Evolutionary conservation across 1,284 basidiomycete genomes (phyloP).

Genomic region (Ganoderma meredithae): DNA sequence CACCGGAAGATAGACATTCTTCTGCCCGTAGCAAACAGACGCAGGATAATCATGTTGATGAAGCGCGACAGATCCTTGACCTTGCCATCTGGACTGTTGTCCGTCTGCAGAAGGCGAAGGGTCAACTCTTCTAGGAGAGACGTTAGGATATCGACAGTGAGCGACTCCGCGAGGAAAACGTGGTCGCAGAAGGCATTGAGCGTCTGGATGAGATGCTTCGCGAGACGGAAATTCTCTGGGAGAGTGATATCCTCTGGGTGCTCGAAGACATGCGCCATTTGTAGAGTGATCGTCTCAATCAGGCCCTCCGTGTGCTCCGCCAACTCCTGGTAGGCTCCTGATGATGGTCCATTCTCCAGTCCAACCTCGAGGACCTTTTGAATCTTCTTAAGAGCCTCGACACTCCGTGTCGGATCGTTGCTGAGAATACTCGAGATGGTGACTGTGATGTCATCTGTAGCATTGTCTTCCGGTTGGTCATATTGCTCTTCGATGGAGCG

Average conservation of each 20-base stretch:
- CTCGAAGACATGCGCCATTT: conserved; percentile 91
- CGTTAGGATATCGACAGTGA: conserved; percentile 82
- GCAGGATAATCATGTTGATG: conserved; percentile 97
- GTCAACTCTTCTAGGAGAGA: conserved; percentile 89
- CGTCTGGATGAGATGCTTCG: conserved; percentile 96
- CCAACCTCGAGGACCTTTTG: conserved; percentile 82
- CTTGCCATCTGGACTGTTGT: conserved; percentile 78
- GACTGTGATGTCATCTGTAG: conserved; percentile 70
- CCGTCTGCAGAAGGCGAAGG: conserved; percentile 88
- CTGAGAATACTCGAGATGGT: conserved; percentile 86
- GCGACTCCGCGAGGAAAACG: conserved; percentile 78
- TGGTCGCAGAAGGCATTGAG: conserved; percentile 93
- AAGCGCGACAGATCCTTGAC: conserved; percentile 92
- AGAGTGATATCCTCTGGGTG: conserved; percentile 75
- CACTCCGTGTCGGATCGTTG: conserved; percentile 84
- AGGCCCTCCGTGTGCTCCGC: conserved; percentile 88
- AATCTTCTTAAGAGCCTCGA: conserved; percentile 94
- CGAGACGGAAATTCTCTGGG: conserved; percentile 86
- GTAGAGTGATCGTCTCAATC: conserved; percentile 86
- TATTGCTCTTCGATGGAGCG: conserved; percentile 20
- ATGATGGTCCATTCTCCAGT: conserved; percentile 74
- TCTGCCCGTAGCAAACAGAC: conserved; percentile 91
- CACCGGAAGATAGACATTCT: conserved; percentile 93
- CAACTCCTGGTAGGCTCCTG: conserved; percentile 75
- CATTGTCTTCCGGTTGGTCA: conserved; percentile 30